phyloP scores from a whole-genome alignment of 495 filamentous ascomycete species.

The Viridothelium virens region DNA sequence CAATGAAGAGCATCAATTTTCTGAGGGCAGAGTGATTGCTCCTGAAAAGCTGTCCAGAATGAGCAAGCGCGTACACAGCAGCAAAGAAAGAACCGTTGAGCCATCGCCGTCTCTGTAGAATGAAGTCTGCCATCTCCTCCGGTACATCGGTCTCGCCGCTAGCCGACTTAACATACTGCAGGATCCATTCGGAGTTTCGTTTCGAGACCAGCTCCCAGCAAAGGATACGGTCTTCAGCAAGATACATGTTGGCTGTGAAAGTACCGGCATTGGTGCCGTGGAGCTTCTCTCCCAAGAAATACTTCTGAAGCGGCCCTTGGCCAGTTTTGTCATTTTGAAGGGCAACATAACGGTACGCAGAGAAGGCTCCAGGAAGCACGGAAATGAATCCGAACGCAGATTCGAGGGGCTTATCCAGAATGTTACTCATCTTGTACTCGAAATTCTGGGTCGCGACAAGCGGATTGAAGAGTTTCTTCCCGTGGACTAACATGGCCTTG shows the following conservation, averaged over 20 bases:
- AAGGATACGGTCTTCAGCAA: conserved; percentile 97
- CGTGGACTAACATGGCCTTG: conserved; percentile 90
- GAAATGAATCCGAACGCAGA: conserved; percentile 97
- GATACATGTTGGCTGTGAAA: conserved; percentile 99
- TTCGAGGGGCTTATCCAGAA: conserved; percentile 95
- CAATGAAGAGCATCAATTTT: conserved; percentile 81
- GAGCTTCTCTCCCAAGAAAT: conserved; percentile 96
- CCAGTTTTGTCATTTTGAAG: conserved; percentile 95
- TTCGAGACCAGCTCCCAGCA: conserved; percentile 99
- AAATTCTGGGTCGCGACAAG: conserved; percentile 97
- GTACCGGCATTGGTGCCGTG: conserved; percentile 93
- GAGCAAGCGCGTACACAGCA: conserved; percentile 86
- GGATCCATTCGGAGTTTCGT: conserved; percentile 90
- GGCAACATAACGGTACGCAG: conserved; percentile 88
- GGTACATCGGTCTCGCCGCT: conserved; percentile 98
- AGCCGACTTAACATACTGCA: conserved; percentile 96
- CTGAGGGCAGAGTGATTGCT: conserved; percentile 81
- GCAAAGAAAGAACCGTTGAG: conserved; percentile 98
- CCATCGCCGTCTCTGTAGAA: conserved; percentile 94
- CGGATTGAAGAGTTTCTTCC: conserved; percentile 84
- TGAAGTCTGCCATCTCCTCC: conserved; percentile 86
- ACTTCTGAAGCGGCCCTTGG: conserved; percentile 87
- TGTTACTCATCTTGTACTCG: conserved; percentile 99
- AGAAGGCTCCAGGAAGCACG: conserved; percentile 95
- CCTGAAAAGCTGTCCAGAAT: conserved; percentile 91